Base-by-base conservation (phyloP, 768 basidiomycete species). In the Inosperma sp. region DNA sequence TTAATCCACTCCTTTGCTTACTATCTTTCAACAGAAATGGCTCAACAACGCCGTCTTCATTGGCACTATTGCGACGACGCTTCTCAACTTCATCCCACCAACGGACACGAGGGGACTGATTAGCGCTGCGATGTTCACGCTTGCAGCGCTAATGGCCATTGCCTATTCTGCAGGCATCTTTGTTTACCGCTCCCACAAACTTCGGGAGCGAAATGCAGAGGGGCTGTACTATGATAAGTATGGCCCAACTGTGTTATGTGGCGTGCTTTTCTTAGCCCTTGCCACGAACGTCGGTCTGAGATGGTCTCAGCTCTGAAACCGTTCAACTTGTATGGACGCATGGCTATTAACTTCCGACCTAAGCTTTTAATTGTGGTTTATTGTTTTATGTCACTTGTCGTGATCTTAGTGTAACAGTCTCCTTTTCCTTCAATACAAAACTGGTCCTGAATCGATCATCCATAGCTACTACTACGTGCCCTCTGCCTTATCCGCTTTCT, bases 191-290 rank as follows among this genome's bases (percentile, higher is more conserved):
- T 81, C 88, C 7, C 64, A 78, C 36, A 78, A 77, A 48, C 74
- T 95, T 59, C 77, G 90, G 42, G 72, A 76, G 51, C 81, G 85
- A 30, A 75, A 78, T 25, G 90, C 91, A 0, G 82, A 86, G 49
- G 88, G 89, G 19, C 57, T 91, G 45, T 95, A 95, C 68, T 91
- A 93, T 62, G 92, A 95, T 70, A 86, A 84, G 68, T 91, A 84
- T 56, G 90, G 92, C 0, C 91, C 92, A 30, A 88, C 86, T 1
- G 63, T 84, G 4, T 71, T 95, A 19, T 90, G 87, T 56, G 56
- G 80, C 21, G 75, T 85, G 33, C 67, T 96, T 36, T 77, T 88
- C 50, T 68, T 73, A 29, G 88, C 90, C 14, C 67, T 93, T 45
- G 76, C 77, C 17, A 79, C 84, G 55, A 94, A 94, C 62, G 78